phyloP scores from a whole-genome alignment of 495 filamentous ascomycete species.

The Xanthoparmelia taractica region DNA sequence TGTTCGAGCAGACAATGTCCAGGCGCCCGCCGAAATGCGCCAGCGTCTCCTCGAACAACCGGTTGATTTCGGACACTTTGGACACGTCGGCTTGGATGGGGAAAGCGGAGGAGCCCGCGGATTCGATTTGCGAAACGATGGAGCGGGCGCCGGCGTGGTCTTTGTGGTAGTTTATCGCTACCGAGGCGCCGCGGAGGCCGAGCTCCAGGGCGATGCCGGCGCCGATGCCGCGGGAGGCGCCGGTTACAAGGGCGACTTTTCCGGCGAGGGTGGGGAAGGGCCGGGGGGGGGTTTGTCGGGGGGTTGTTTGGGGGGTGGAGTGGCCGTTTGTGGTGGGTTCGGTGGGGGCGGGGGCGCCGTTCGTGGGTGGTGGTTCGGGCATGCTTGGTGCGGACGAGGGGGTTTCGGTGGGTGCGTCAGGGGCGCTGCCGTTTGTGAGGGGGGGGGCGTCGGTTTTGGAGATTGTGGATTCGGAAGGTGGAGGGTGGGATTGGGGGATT shows the following conservation, averaged over 20 bases:
- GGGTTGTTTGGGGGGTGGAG: too few species aligned
- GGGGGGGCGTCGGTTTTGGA: not conserved
- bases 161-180: constrained; percentile 72
- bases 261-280: constrained; percentile 42
- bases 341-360: too few species aligned
- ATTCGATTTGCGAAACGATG: constrained; percentile 54
- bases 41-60: constrained; percentile 57
- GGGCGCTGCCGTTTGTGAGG: too few species aligned
- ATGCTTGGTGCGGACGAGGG: too few species aligned
- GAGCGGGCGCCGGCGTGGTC: constrained; percentile 54
- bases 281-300: constrained; percentile 24
- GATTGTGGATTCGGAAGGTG: not conserved
- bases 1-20: constrained; percentile 70
- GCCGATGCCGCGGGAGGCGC: constrained; percentile 66
- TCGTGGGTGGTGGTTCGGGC: too few species aligned
- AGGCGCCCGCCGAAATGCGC: constrained; percentile 59
- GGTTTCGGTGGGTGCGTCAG: too few species aligned
- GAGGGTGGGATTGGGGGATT: not conserved
- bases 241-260: constrained; percentile 69
- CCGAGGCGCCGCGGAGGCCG: constrained; percentile 59
- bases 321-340: constrained; percentile 6
- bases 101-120: constrained; percentile 51
- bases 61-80: constrained; percentile 53
- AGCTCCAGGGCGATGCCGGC: constrained; percentile 69
- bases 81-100: constrained; percentile 72